These are phyloP conservation scores for Cordyceps fumosorosea DNA, from an alignment of 2,329 filamentous ascomycete genomes.

Conservation along the genomic window DNA sequence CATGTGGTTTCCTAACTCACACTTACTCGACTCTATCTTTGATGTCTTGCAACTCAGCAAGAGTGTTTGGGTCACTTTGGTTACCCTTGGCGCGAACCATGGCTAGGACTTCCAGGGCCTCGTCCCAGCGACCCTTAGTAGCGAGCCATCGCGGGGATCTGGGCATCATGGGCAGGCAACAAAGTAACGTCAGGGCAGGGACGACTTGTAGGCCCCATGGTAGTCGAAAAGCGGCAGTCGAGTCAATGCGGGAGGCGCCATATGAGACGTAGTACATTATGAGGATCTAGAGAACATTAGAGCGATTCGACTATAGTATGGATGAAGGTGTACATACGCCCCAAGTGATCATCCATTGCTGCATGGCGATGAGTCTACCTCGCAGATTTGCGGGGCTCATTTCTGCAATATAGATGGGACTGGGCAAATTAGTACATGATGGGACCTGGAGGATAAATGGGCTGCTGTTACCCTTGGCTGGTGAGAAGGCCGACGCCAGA, in stretches of 20 bases:
- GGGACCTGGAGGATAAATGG: not conserved
- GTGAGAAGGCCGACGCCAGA: conserved; percentile 57
- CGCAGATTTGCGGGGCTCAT: conserved; percentile 37
- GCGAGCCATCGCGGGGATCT: conserved; percentile 57
- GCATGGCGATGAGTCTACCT: conserved; percentile 59
- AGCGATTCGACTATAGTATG: conserved; percentile 28
- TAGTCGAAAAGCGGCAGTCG: conserved; percentile 51
- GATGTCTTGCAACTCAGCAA: conserved; percentile 50
- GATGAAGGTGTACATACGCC: conserved; percentile 46
- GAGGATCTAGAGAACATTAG: conserved; percentile 36
- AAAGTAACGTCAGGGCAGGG: conserved; percentile 48
- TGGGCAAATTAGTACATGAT: not conserved
- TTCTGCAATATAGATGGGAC: conserved; percentile 58
- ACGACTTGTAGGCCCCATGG: conserved; percentile 60
- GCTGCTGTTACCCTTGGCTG: conserved; percentile 33
- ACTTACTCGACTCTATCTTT: conserved; percentile 22
- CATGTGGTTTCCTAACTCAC: no score
- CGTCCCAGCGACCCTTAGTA: conserved; percentile 51
- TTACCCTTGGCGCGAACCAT: conserved; percentile 48
- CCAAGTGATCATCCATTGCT: conserved; percentile 39
- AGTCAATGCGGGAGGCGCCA: conserved; percentile 51
- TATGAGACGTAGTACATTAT: conserved; percentile 64
- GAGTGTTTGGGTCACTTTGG: conserved; percentile 42
- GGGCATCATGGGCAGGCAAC: conserved; percentile 50
- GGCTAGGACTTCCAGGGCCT: conserved; percentile 42